Conservation (phyloP, 2,329 filamentous ascomycete genomes). For the Stachybotrys echinatus region DNA sequence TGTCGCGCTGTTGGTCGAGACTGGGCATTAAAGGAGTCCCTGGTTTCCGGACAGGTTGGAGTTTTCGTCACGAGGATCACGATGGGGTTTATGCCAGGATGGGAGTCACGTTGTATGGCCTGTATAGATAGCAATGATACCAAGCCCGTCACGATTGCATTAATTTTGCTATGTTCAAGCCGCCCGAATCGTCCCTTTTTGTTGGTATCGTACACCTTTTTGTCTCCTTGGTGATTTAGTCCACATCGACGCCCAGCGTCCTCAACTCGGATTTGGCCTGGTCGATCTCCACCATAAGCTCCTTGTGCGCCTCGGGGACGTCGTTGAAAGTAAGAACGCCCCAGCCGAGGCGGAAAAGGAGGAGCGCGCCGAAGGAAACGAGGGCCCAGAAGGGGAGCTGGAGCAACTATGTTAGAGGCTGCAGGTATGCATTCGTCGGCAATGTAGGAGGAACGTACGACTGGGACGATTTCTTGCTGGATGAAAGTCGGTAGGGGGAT, state of each 20-base stretch:
- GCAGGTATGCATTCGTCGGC: no score
- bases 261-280: conserved; percentile 69
- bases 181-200: background rate
- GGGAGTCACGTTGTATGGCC: background rate
- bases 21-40: conserved; percentile 13
- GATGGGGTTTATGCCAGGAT: background rate
- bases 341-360: conserved; percentile 86
- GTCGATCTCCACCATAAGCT: conserved; percentile 82
- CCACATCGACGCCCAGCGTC: conserved; percentile 70
- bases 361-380: conserved; percentile 85
- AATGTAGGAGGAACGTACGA: conserved; percentile 54
- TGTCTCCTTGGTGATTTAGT: conserved; percentile 42
- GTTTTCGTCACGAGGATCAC: background rate
- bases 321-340: conserved; percentile 97
- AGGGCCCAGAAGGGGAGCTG: conserved; percentile 92
- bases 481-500: conserved; percentile 73
- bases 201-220: conserved; percentile 7
- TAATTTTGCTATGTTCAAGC: background rate
- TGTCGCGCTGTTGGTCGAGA: conserved; percentile 53
- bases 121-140: conserved; percentile 6
- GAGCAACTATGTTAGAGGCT: background rate
- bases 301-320: conserved; percentile 82
- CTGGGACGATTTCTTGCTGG: conserved; percentile 80
- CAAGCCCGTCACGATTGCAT: conserved; percentile 2
- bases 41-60: background rate